Evolutionary conservation across 2,329 filamentous ascomycete genomes (phyloP).

Genomic region (Thermoascus crustaceus): DNA sequence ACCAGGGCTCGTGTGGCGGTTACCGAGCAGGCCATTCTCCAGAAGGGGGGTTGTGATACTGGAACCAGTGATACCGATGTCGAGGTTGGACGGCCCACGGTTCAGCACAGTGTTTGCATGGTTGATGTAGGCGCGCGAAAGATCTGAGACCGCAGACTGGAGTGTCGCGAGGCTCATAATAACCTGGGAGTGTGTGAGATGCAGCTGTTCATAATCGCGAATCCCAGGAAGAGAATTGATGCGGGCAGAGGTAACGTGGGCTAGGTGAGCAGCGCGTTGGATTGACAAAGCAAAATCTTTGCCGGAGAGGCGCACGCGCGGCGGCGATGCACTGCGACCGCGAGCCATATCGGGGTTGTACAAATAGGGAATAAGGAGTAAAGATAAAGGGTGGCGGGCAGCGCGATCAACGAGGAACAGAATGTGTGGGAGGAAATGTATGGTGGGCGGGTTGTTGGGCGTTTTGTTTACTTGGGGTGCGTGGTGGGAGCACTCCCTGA

Average conservation of each 20-base stretch:
- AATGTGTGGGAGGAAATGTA: constrained; percentile 2
- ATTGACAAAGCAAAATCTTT: constrained; percentile 9
- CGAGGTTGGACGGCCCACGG: constrained; percentile 45
- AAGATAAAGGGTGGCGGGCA: background rate
- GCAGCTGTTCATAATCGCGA: constrained; percentile 2
- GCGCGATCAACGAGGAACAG: background rate
- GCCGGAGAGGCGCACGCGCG: constrained; percentile 3
- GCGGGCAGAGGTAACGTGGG: constrained; percentile 7
- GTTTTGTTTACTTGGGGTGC: constrained; percentile 4
- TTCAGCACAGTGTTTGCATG: constrained; percentile 79
- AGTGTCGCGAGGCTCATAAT: constrained; percentile 71
- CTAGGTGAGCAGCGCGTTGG: constrained; percentile 5
- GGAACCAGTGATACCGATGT: constrained; percentile 39
- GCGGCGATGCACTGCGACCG: constrained; percentile 4
- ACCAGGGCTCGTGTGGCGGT: constrained; percentile 29
- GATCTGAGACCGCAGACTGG: constrained; percentile 67
- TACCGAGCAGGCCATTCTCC: constrained; percentile 37
- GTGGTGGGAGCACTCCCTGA: background rate
- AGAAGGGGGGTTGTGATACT: constrained; percentile 38
- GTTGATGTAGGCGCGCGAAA: constrained; percentile 76
- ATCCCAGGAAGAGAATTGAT: constrained; percentile 3
- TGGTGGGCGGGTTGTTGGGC: constrained; percentile 3
- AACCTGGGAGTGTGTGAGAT: constrained; percentile 48
- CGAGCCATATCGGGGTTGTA: constrained; percentile 1
- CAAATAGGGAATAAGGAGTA: background rate